These are phyloP conservation scores for Dioszegia crocea DNA, from an alignment of 768 basidiomycete species.

Conservation along the genomic window DNA sequence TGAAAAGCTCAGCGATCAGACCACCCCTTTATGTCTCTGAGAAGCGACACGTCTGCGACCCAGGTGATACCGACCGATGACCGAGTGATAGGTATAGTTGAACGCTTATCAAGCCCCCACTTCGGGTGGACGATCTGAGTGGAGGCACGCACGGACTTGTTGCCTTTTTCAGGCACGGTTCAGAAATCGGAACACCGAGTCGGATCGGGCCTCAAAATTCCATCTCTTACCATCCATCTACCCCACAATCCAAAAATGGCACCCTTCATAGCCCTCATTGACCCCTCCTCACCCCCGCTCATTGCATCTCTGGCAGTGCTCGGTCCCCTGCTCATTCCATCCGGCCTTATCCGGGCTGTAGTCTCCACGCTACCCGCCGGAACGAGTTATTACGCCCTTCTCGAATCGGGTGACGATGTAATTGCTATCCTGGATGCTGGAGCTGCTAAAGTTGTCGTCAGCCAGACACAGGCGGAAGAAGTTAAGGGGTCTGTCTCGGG, in stretches of 20 bases:
- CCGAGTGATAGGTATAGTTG: no score
- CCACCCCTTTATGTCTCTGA: no score
- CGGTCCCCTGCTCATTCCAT: slow-evolving; percentile 66
- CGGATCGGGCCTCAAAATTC: background rate
- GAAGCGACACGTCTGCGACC: no score
- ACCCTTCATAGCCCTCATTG: slow-evolving; percentile 50
- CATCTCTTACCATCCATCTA: background rate
- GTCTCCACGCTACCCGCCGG: slow-evolving; percentile 49
- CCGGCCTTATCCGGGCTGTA: slow-evolving; percentile 36
- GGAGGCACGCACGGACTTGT: background rate
- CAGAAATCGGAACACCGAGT: background rate
- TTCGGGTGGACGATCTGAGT: background rate
- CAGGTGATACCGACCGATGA: no score
- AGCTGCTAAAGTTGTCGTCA: slow-evolving; percentile 72
- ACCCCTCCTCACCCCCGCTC: slow-evolving; percentile 52
- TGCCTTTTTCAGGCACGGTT: background rate
- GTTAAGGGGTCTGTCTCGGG: background rate
- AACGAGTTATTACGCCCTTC: slow-evolving; percentile 38
- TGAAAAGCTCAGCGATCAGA: no score
- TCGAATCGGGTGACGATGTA: slow-evolving; percentile 24
- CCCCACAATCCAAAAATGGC: no score
- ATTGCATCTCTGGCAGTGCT: slow-evolving; percentile 65
- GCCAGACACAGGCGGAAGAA: slow-evolving; percentile 61
- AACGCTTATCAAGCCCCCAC: slow-evolving; percentile 4
- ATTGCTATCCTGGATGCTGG: slow-evolving; percentile 68